Evolutionary conservation across 2,329 filamentous ascomycete species (phyloP).

Genomic region (Neoarthrinium moseri): DNA sequence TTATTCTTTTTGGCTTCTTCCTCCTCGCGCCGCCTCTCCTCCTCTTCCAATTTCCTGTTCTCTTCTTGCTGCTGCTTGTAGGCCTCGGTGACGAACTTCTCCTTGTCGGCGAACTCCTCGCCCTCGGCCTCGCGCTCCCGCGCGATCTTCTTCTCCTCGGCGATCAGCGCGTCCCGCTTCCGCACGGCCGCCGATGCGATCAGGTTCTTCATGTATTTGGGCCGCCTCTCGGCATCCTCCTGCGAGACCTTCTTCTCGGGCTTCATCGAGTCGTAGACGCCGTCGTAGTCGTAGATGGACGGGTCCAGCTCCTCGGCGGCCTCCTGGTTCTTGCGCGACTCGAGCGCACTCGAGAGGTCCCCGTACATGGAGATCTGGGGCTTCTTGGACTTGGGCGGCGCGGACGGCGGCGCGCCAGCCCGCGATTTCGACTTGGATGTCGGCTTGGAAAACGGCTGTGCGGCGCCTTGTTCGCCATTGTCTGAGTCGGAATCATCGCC

Average conservation of each 20-base stretch:
- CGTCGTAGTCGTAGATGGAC: conserved; percentile 83
- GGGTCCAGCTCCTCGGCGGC: conserved; percentile 67
- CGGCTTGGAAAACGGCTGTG: neutral
- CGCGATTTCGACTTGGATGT: conserved; percentile 29
- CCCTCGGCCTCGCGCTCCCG: conserved; percentile 77
- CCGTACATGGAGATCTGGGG: conserved; percentile 49
- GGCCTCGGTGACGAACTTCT: conserved; percentile 81
- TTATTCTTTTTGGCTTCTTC: conserved; percentile 63
- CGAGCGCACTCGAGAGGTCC: conserved; percentile 65
- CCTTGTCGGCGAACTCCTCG: conserved; percentile 78
- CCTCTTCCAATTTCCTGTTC: conserved; percentile 66
- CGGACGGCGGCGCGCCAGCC: conserved; percentile 49
- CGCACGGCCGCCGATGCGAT: conserved; percentile 72
- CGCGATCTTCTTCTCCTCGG: conserved; percentile 77
- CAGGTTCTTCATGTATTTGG: conserved; percentile 77
- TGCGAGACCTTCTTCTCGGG: conserved; percentile 55
- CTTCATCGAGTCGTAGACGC: conserved; percentile 75
- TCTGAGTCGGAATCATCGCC: conserved; percentile 32
- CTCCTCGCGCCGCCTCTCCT: conserved; percentile 66
- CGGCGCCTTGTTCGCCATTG: neutral
- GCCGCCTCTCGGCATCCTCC: conserved; percentile 57
- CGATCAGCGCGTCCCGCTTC: conserved; percentile 75
- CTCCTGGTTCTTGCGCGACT: conserved; percentile 62
- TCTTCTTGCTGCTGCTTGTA: conserved; percentile 83
- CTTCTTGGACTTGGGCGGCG: conserved; percentile 44